Conservation (phyloP, 495 filamentous ascomycete genomes). For the Polyplosphaeria fusca region DNA sequence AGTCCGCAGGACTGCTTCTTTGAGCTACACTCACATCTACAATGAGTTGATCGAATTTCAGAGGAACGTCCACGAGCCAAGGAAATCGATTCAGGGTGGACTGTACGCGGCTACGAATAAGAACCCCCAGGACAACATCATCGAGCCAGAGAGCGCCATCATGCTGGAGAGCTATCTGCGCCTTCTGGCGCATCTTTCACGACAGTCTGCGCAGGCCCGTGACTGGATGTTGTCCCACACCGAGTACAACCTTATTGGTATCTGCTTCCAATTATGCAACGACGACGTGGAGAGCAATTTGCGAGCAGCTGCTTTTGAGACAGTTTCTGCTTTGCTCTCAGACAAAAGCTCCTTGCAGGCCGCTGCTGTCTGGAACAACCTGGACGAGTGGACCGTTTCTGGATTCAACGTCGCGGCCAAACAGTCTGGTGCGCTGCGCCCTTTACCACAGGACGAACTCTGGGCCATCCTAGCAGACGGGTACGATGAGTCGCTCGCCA, state of each 20-base stretch:
- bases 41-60: slow-evolving; percentile 78
- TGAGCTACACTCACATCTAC: slow-evolving; percentile 92
- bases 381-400: slow-evolving; percentile 62
- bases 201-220: slow-evolving; percentile 64
- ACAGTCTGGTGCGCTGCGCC: slow-evolving; percentile 35
- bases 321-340: slow-evolving; percentile 64
- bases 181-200: slow-evolving; percentile 73
- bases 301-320: slow-evolving; percentile 70
- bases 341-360: slow-evolving; percentile 59
- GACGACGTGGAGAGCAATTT: slow-evolving; percentile 67
- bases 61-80: slow-evolving; percentile 62
- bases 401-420: slow-evolving; percentile 23
- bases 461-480: slow-evolving; percentile 59
- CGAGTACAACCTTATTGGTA: slow-evolving; percentile 58
- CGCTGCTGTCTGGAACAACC: slow-evolving; percentile 62
- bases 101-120: slow-evolving; percentile 53
- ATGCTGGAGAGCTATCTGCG: slow-evolving; percentile 93
- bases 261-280: slow-evolving; percentile 66
- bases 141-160: slow-evolving; percentile 78
- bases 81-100: slow-evolving; percentile 50
- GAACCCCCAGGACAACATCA: slow-evolving; percentile 65
- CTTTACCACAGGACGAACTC: slow-evolving; percentile 33
- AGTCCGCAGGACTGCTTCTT: slow-evolving; percentile 70
- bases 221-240: slow-evolving; percentile 63
- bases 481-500: slow-evolving; percentile 78